phyloP scores from a whole-genome alignment of 371 early-diverging fungal genomes.

The Mucor irregularis region DNA sequence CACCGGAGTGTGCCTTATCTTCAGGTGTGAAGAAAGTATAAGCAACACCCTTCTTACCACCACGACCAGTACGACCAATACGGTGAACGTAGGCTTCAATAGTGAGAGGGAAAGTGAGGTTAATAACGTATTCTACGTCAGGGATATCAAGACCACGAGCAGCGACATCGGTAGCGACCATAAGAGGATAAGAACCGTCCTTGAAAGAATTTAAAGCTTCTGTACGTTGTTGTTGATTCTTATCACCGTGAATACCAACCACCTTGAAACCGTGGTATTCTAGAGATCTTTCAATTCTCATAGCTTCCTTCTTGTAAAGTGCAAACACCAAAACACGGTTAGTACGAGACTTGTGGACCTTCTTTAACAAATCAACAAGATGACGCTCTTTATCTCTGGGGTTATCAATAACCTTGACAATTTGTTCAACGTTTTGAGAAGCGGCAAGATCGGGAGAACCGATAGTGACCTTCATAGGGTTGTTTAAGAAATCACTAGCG shows the following conservation, averaged over 20 bases:
- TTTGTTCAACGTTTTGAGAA: conserved; percentile 90
- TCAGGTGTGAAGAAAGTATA: conserved; percentile 94
- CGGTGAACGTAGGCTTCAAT: conserved; percentile 94
- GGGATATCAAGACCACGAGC: conserved; percentile 98
- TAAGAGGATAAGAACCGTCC: conserved; percentile 68
- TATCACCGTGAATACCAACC: conserved; percentile 85
- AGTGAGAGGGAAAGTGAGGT: conserved; percentile 96
- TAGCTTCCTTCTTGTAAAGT: conserved; percentile 94
- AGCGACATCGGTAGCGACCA: conserved; percentile 95
- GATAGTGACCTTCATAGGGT: conserved; percentile 91
- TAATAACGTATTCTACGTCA: conserved; percentile 97
- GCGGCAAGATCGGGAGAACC: conserved; percentile 93
- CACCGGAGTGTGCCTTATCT: conserved; percentile 91
- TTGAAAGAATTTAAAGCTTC: conserved; percentile 73
- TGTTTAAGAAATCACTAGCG: conserved; percentile 78
- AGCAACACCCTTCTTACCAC: conserved; percentile 88
- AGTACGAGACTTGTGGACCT: conserved; percentile 76
- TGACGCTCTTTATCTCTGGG: conserved; percentile 79
- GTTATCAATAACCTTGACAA: conserved; percentile 79
- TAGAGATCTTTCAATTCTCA: conserved; percentile 73
- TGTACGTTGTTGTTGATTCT: conserved; percentile 71
- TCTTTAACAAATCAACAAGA: conserved; percentile 76
- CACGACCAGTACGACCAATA: conserved; percentile 97
- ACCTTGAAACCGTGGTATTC: conserved; percentile 80
- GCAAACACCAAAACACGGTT: conserved; percentile 91